Evolutionary conservation across 768 basidiomycete genomes (phyloP).

Genomic region (Holtermanniella nyarrowii): DNA sequence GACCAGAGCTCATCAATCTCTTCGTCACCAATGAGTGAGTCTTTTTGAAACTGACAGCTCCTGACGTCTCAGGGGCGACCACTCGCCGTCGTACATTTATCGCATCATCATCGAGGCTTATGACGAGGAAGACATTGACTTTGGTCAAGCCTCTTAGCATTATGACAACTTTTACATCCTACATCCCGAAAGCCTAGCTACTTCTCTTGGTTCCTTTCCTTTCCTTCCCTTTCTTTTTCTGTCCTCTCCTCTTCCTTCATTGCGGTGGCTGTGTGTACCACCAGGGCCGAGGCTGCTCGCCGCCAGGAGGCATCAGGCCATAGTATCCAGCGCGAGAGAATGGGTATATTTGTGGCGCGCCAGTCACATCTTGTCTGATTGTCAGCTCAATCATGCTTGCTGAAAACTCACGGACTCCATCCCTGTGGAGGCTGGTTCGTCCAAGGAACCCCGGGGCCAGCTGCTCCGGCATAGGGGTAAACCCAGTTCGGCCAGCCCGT

Average conservation of each 20-base stretch:
- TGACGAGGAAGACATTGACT: conserved; percentile 83
- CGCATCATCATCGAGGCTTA: conserved; percentile 88
- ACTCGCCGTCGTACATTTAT: conserved; percentile 79
- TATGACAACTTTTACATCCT: no score
- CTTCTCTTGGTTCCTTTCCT: no score
- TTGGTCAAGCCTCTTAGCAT: conserved; percentile 38
- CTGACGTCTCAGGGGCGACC: conserved; percentile 61
- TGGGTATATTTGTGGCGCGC: conserved; percentile 26
- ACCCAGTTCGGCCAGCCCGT: conserved; percentile 25
- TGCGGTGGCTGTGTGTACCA: background rate
- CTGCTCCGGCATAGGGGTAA: conserved; percentile 19
- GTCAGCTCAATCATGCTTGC: no score
- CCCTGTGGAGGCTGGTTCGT: conserved; percentile 24
- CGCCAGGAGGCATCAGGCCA: conserved; percentile 10
- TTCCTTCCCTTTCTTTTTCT: no score
- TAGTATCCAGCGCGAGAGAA: conserved; percentile 32
- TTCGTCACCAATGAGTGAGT: conserved; percentile 96
- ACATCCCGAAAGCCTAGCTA: no score
- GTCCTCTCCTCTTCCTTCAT: no score
- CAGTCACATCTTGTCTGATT: conserved; percentile 12
- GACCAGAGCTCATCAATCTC: conserved; percentile 80
- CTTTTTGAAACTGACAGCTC: background rate
- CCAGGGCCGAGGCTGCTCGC: background rate
- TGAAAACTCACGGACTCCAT: conserved; percentile 28
- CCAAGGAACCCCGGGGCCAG: conserved; percentile 18